A percentile compares a stretch with the other conserved stretches of the same genome.
Conservation (phyloP, 2,329 filamentous ascomycete species). For the Alternaria postmessia region DNA sequence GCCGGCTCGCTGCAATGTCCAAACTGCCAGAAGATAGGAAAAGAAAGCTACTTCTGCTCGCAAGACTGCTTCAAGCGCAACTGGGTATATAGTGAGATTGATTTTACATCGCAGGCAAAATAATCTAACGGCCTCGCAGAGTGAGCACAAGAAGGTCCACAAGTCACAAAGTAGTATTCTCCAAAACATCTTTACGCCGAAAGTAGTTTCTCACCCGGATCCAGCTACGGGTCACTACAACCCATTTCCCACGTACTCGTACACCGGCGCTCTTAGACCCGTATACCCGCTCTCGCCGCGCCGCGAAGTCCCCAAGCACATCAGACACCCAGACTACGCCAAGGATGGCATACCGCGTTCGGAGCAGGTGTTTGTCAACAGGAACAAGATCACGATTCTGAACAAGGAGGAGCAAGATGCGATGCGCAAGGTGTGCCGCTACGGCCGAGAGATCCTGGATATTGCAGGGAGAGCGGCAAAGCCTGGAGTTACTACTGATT, state of each 20-base stretch:
- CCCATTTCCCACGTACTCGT: constrained; percentile 88
- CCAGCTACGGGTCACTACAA: constrained; percentile 90
- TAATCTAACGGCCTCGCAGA: constrained; percentile 59
- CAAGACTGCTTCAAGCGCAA: constrained; percentile 99
- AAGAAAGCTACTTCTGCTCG: constrained; percentile 95
- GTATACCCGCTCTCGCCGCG: constrained; percentile 67
- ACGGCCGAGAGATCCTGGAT: constrained; percentile 91
- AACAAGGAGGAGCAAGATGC: constrained; percentile 81
- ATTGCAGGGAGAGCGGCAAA: constrained; percentile 82
- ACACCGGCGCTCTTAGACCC: constrained; percentile 81
- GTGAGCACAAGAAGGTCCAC: constrained; percentile 82
- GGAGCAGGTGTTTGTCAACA: constrained; percentile 69
- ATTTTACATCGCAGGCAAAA: constrained; percentile 14
- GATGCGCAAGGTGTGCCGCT: constrained; percentile 90
- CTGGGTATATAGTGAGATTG: constrained; percentile 73
- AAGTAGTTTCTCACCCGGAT: constrained; percentile 88
- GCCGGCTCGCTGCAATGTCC: constrained; percentile 90
- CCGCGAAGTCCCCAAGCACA: constrained; percentile 73
- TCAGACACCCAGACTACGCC: constrained; percentile 87
- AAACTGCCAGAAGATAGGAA: constrained; percentile 88
- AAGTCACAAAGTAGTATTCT: constrained; percentile 81
- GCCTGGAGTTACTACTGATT: constrained; percentile 95
- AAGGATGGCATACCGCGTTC: constrained; percentile 78
- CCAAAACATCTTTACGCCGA: constrained; percentile 76
- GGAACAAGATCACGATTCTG: constrained; percentile 84